Evolutionary conservation across 2,329 filamentous ascomycete genomes (phyloP), one percentile per base, ranked within the genome.

Genomic region (Coleophoma cylindrospora): DNA sequence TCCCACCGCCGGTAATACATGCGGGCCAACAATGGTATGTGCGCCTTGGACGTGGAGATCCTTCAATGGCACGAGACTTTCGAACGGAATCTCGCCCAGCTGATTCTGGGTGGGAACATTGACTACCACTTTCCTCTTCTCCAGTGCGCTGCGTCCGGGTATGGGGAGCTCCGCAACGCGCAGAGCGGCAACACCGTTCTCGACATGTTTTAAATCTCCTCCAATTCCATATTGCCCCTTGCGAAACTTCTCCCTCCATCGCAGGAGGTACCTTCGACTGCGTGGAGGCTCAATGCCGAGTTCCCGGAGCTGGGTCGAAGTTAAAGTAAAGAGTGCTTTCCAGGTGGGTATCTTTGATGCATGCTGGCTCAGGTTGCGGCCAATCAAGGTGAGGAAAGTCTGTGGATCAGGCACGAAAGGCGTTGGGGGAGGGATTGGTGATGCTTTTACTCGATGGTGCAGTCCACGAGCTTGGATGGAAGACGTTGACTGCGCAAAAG

Each of bases 321-420:
- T 84, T 56, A 94, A 76, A 43, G 84, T 84, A 77, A 97, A 97
- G 43, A 99, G 82, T 6, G 89, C 81, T 48, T 94, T 87, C 94
- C 94, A 97, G 11, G 87, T 86, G 2, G 88, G 83, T 61, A 99
- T 89, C 70, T 97, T 97, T 70, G 81, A 76, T 45, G 87, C 81
- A 73, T 96, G 89, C 64, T 87, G 83, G 63, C 80, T 84, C 61
- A 96, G 83, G 61, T 85, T 85, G 56, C 94, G 91, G 60, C 94
- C 94, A 70, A 97, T 96, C 52, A 96, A 77, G 34, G 81, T 89
- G 55, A 97, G 84, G 70, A 99, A 96, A 14, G 91, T 94, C 60
- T 78, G 67, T 38, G 90, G 83, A 66, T 96, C 86, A 33, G 91
- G 92, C 37, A 95, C 84, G 62, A 95, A 91, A 1, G 90, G 89